Conservation (phyloP, 495 filamentous ascomycete species). For the Bryoglossum gracile region DNA sequence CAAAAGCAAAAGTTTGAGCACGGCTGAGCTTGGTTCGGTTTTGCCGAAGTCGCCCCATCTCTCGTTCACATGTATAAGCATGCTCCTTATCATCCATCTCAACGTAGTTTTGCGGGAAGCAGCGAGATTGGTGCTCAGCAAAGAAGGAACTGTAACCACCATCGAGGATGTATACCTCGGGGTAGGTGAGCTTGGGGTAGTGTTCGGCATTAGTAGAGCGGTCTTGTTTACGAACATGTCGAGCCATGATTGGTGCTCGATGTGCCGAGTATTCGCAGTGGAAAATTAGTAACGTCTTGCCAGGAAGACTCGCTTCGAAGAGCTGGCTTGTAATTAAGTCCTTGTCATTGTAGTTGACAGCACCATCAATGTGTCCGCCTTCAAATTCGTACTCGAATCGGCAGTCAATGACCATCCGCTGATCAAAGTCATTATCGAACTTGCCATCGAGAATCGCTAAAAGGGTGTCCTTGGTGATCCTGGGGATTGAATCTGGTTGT, state of each 20-base stretch:
- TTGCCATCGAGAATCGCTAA: constrained; percentile 81
- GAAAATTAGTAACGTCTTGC: constrained; percentile 75
- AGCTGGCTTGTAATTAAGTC: constrained; percentile 72
- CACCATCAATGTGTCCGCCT: constrained; percentile 88
- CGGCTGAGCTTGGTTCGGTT: constrained; percentile 76
- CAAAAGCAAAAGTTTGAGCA: constrained; percentile 92
- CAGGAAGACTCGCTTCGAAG: constrained; percentile 51
- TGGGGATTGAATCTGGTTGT: constrained; percentile 74
- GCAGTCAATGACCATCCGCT: constrained; percentile 85
- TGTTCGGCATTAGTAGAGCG: constrained; percentile 69
- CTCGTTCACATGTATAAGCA: constrained; percentile 83
- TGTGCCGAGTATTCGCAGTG: constrained; percentile 99
- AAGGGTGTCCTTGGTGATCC: constrained; percentile 74
- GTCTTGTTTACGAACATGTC: constrained; percentile 80
- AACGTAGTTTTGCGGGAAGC: constrained; percentile 90
- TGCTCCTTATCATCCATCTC: constrained; percentile 91
- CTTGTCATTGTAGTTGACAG: constrained; percentile 94
- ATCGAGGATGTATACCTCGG: constrained; percentile 93
- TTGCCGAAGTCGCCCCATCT: constrained; percentile 74
- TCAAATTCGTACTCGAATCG: constrained; percentile 99
- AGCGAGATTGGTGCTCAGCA: constrained; percentile 62
- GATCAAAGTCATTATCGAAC: constrained; percentile 63
- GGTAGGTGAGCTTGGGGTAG: constrained; percentile 85
- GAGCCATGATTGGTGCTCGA: constrained; percentile 93
- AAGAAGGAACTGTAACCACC: constrained; percentile 96